Conservation (phyloP, 2,329 filamentous ascomycete genomes). For the Ceratocystis destructans region DNA sequence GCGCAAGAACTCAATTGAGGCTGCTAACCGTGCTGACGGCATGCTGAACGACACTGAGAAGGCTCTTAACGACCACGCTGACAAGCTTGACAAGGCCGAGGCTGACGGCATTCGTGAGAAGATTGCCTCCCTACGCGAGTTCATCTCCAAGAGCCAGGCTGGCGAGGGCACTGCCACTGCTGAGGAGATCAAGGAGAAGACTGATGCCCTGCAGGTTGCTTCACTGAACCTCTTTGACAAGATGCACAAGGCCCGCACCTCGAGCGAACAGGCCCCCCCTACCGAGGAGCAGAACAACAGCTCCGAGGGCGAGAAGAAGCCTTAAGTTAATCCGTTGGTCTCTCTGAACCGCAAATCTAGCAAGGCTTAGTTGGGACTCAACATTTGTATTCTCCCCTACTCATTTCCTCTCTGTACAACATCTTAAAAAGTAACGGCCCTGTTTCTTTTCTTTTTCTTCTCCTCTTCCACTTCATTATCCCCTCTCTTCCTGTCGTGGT, state of each 20-base stretch:
- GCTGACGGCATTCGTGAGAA: constrained; percentile 88
- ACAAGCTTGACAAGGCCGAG: constrained; percentile 94
- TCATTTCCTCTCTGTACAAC: constrained; percentile 14
- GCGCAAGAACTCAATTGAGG: constrained; percentile 88
- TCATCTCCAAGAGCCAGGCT: constrained; percentile 85
- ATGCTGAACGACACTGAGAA: constrained; percentile 97
- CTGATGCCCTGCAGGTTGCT: constrained; percentile 90
- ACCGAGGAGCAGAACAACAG: constrained; percentile 52
- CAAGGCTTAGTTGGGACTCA: background rate
- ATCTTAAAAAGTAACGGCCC: constrained; percentile 7
- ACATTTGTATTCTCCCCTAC: constrained; percentile 15
- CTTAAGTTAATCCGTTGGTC: constrained; percentile 31
- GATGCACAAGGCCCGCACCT: constrained; percentile 91
- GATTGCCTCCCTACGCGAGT: constrained; percentile 72
- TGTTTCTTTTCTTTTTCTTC: background rate
- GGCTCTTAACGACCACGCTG: constrained; percentile 90
- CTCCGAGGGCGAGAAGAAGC: constrained; percentile 56
- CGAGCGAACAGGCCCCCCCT: constrained; percentile 42
- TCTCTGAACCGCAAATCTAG: too few species aligned
- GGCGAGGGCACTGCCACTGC: constrained; percentile 77
- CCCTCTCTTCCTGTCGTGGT: background rate
- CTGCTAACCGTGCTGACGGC: constrained; percentile 92
- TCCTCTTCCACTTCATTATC: background rate
- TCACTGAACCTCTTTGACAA: constrained; percentile 97
- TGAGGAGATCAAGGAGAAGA: constrained; percentile 91